Evolutionary conservation across 352 stramenopile species (phyloP).

Genomic region (Peronospora farinosa): DNA sequence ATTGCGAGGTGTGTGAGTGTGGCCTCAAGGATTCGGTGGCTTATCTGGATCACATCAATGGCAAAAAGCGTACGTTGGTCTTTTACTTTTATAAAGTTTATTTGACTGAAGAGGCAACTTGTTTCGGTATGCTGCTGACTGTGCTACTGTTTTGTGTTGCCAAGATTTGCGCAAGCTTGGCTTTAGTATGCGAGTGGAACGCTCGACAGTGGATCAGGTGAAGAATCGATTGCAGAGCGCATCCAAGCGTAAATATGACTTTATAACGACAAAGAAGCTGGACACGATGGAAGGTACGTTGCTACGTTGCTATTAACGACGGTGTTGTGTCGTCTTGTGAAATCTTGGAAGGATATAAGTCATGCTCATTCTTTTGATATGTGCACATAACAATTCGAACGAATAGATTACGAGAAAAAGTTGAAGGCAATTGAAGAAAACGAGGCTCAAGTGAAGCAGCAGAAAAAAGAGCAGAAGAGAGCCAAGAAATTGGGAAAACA

Average conservation of each 20-base stretch:
- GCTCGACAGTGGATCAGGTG: slow-evolving; percentile 77
- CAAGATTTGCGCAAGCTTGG: slow-evolving; percentile 86
- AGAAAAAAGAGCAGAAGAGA: slow-evolving; percentile 76
- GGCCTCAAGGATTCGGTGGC: slow-evolving; percentile 89
- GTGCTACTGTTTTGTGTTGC: slow-evolving; percentile 6
- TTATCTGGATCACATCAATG: slow-evolving; percentile 94
- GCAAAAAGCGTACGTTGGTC: slow-evolving; percentile 83
- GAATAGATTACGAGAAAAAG: slow-evolving; percentile 83
- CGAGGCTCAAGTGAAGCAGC: slow-evolving; percentile 56
- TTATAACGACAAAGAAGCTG: slow-evolving; percentile 74
- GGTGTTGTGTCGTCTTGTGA: not conserved
- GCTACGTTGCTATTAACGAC: slow-evolving; percentile 6
- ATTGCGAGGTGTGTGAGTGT: slow-evolving; percentile 90
- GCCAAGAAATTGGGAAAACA: slow-evolving; percentile 37
- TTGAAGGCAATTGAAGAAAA: slow-evolving; percentile 62
- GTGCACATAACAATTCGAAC: not conserved
- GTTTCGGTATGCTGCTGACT: not conserved
- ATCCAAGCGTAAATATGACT: slow-evolving; percentile 80
- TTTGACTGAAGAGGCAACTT: no score
- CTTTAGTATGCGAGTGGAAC: slow-evolving; percentile 90
- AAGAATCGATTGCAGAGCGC: slow-evolving; percentile 81
- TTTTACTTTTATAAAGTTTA: not conserved
- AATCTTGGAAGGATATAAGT: not conserved
- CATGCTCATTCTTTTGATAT: slow-evolving; percentile 1
- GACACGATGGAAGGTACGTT: slow-evolving; percentile 65